phyloP scores from a whole-genome alignment of 768 basidiomycete genomes.

The Pleurotus giganteus region DNA sequence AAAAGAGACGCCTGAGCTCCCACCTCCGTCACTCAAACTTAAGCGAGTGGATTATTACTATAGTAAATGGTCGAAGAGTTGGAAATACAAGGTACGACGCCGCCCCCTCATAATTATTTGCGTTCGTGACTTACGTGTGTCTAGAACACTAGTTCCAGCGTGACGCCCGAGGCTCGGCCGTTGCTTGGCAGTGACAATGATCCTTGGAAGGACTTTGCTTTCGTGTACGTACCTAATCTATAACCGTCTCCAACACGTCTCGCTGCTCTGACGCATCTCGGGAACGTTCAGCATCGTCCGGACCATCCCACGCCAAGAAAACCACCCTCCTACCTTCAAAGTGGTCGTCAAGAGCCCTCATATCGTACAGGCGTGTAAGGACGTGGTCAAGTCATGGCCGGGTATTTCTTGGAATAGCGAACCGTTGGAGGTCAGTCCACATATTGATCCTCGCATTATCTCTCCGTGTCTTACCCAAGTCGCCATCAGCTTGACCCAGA shows the following conservation, averaged over 20 bases:
- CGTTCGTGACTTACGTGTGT: no score
- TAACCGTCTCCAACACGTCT: background rate
- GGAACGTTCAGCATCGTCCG: constrained; percentile 43
- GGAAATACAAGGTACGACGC: constrained; percentile 44
- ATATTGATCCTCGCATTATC: background rate
- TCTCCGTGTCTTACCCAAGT: background rate
- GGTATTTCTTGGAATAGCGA: constrained; percentile 62
- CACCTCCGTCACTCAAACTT: constrained; percentile 49
- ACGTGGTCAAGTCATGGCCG: constrained; percentile 55
- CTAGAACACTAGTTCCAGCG: constrained; percentile 53
- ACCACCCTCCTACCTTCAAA: constrained; percentile 43
- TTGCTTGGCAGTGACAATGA: constrained; percentile 43
- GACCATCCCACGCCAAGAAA: constrained; percentile 39
- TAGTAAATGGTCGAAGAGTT: constrained; percentile 52
- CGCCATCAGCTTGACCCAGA: constrained; percentile 50
- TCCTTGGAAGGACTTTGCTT: constrained; percentile 55
- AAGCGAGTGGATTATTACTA: constrained; percentile 62
- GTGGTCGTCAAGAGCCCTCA: constrained; percentile 58
- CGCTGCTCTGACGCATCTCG: background rate
- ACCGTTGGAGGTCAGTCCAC: constrained; percentile 46
- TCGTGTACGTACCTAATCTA: constrained; percentile 27
- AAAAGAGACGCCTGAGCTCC: constrained; percentile 28
- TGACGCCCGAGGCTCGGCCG: constrained; percentile 46
- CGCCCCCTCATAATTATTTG: no score
- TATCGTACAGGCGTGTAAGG: constrained; percentile 54